These are phyloP conservation scores for Trifolium repens DNA, from an alignment of 306 rosid genomes.

Conservation along the genomic window DNA sequence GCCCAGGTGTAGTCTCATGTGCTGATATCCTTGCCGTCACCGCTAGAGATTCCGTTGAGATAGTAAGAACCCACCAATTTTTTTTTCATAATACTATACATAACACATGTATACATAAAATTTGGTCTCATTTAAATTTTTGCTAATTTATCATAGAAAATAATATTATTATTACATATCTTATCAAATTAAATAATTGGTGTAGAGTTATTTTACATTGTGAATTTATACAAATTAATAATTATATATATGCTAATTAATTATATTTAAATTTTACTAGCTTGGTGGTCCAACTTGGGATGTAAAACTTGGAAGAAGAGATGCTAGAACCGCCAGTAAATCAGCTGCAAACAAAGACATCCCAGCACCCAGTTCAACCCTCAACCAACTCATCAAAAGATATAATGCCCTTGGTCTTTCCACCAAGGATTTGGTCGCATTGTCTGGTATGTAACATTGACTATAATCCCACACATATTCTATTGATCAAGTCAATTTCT, in stretches of 20 bases:
- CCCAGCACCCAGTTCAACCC: slow-evolving; percentile 72
- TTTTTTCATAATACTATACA: too few species aligned
- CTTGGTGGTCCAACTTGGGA: slow-evolving; percentile 88
- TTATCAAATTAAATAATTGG: neutral
- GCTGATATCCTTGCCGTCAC: slow-evolving; percentile 78
- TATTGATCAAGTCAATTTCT: neutral
- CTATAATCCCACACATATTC: neutral
- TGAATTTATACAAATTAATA: too few species aligned
- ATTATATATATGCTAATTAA: neutral
- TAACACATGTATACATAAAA: too few species aligned
- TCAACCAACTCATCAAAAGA: slow-evolving; percentile 64
- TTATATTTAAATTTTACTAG: slow-evolving; percentile 40
- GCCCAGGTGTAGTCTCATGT: slow-evolving; percentile 83
- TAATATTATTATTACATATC: neutral
- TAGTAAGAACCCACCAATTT: slow-evolving; percentile 44
- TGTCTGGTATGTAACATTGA: slow-evolving; percentile 56
- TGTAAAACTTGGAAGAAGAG: slow-evolving; percentile 90
- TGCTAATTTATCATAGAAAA: neutral
- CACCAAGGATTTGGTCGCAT: slow-evolving; percentile 74
- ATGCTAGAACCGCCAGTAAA: slow-evolving; percentile 64
- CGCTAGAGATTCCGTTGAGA: slow-evolving; percentile 72
- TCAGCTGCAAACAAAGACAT: slow-evolving; percentile 75
- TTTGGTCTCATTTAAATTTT: too few species aligned
- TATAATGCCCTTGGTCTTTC: slow-evolving; percentile 76
- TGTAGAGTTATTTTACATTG: neutral